phyloP scores from a whole-genome alignment of 78 protist species.

The Dictyostelium intermedium region DNA sequence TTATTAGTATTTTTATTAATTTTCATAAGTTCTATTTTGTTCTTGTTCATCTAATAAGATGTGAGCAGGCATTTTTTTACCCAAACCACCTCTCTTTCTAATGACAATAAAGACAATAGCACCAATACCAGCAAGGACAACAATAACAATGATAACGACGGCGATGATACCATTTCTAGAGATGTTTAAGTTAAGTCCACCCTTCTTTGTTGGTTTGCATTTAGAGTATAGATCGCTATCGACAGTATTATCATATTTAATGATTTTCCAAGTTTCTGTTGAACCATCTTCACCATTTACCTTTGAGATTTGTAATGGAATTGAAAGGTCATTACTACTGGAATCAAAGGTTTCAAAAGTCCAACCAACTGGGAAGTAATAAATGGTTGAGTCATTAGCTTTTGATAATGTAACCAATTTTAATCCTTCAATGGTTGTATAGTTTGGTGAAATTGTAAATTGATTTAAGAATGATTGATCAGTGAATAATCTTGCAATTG shows the following conservation, averaged over 20 bases:
- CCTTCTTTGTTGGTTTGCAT: not conserved
- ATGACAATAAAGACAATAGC: not conserved
- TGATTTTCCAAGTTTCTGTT: not conserved
- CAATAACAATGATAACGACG: not conserved
- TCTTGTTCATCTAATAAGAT: not conserved
- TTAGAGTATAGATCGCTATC: not conserved
- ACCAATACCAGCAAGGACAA: not conserved
- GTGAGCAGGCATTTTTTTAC: slow-evolving; percentile 9
- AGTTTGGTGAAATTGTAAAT: not conserved
- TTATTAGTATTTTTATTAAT: not conserved
- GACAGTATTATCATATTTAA: not conserved
- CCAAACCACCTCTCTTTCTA: not conserved
- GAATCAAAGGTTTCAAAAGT: not conserved
- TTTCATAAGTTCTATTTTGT: not conserved
- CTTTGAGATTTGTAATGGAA: not conserved
- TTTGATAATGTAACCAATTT: not conserved
- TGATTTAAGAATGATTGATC: not conserved
- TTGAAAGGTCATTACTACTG: not conserved
- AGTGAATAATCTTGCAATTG: not conserved
- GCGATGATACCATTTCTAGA: not conserved
- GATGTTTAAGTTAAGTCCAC: not conserved
- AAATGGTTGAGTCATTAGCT: not conserved
- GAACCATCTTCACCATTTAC: not conserved
- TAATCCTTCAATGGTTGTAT: not conserved
- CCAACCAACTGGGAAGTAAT: not conserved